Evolutionary conservation across 805 yeast species (phyloP).

Genomic region (Pichia cabralensis): DNA sequence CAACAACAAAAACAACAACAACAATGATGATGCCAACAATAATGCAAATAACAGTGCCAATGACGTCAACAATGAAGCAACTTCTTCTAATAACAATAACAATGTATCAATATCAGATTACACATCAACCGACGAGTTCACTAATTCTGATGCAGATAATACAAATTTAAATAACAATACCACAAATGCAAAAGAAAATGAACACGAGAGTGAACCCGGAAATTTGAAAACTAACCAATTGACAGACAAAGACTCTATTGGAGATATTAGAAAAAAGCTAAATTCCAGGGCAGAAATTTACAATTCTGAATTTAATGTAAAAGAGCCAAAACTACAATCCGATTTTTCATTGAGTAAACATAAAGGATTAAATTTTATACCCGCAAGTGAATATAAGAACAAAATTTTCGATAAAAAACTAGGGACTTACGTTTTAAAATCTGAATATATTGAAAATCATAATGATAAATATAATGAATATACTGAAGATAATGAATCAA

Average conservation of each 20-base stretch:
- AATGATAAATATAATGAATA: not conserved
- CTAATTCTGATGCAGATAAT: too few relatives aligned
- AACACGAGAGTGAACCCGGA: too few relatives aligned
- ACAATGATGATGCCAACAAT: too few relatives aligned
- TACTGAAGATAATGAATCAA: not conserved
- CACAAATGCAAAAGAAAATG: too few relatives aligned
- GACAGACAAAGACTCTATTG: too few relatives aligned
- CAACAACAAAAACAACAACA: too few relatives aligned
- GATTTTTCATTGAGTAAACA: not conserved
- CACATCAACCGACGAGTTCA: constrained; percentile 15
- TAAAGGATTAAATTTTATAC: constrained; percentile 15
- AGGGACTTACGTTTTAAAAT: constrained; percentile 17
- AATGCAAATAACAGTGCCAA: too few relatives aligned
- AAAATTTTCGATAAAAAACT: constrained; percentile 22
- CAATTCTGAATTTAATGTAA: constrained; percentile 4
- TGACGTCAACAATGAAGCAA: too few relatives aligned
- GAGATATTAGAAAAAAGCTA: constrained; percentile 4
- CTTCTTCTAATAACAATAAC: too few relatives aligned
- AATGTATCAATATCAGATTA: constrained; percentile 20
- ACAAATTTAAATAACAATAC: too few relatives aligned
- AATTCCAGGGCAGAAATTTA: not conserved
- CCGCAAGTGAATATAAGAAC: constrained; percentile 24
- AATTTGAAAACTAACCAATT: too few relatives aligned
- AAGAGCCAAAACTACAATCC: constrained; percentile 2
- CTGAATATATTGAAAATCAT: constrained; percentile 10